Base-by-base conservation (phyloP, 2,329 filamentous ascomycete species). In the Aspergillaceae sp. region DNA sequence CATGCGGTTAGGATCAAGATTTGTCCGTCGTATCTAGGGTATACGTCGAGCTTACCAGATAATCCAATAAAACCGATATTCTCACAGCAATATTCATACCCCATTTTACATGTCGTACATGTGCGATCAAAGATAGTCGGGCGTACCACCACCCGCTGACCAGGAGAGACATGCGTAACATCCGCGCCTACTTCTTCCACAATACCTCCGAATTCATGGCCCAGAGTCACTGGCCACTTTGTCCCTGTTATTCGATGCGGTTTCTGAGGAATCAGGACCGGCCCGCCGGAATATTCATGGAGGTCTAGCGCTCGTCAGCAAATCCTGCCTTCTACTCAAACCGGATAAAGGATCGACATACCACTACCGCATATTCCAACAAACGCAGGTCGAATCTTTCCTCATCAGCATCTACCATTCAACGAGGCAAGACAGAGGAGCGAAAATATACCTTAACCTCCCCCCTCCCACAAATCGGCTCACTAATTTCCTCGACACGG, bases 171-270 rank as follows among this genome's bases (percentile, higher is more conserved):
- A 56, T 49, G 46, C 19, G 53, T 54, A 4, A 80, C 74, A 1
- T 65, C 70, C 0, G 67, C 56, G 0, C 80, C 80, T n/a, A 84
- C 64, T 52, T 82, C 77, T 7, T 74, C 69, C 30, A 85, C 68
- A 2, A 73, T 72, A 7, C 81, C 82, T 3, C 74, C 77, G 61
- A 84, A 81, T 57, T 85, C 82, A 56, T 85, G 82, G 28, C 82
- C 82, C 7, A 84, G 67, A 0, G 74, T 80, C 7, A 83, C 70
- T 3, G 80, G 82, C 33, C 79, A 70, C 1, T 67, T 69, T 47
- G 78, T 77, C 30, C 73, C 67, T 0, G 80, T 84, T 26, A 83
- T 61, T 2, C 74, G 74, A 54, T 84, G 81, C 1, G 79, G 77
- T 4, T 44, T 51, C 8, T 50, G 51, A 2, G 78, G 76, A 1